A percentile compares a stretch with the other conserved stretches of the same genome.
phyloP scores from a whole-genome alignment of 225 moss, liverwort and hornwort species.

The Marchantia paleacea region DNA sequence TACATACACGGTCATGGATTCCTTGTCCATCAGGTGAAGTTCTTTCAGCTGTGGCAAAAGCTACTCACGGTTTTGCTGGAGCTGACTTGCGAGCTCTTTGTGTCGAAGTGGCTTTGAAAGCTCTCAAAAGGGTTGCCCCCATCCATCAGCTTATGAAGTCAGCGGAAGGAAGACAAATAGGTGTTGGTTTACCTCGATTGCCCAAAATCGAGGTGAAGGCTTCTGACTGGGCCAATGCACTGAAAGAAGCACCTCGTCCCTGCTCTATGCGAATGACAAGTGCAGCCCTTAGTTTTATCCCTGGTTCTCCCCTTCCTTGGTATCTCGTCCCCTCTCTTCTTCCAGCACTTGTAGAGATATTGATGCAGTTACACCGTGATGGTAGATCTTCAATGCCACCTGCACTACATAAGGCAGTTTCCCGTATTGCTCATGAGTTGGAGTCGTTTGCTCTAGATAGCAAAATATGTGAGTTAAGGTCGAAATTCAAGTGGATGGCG shows the following conservation, averaged over 20 bases:
- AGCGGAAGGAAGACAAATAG: constrained; percentile 5
- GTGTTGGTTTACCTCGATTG: background rate
- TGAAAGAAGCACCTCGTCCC: constrained; percentile 63
- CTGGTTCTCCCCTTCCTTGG: constrained; percentile 65
- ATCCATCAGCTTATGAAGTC: constrained; percentile 29
- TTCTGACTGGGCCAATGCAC: constrained; percentile 69
- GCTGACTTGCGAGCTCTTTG: constrained; percentile 83
- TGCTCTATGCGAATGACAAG: constrained; percentile 71
- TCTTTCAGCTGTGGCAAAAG: constrained; percentile 67
- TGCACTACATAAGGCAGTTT: constrained; percentile 47
- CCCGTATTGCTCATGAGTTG: constrained; percentile 40
- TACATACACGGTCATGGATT: constrained; percentile 66
- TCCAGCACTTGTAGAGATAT: constrained; percentile 59
- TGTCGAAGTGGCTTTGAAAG: constrained; percentile 73
- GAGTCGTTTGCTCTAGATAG: constrained; percentile 31
- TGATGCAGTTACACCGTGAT: constrained; percentile 61
- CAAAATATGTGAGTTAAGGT: constrained; percentile 8
- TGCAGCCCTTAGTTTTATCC: constrained; percentile 58
- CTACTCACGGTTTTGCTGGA: constrained; percentile 78
- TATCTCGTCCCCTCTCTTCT: constrained; percentile 65
- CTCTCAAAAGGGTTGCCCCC: constrained; percentile 61
- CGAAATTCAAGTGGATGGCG: constrained; percentile 45
- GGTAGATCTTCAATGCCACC: constrained; percentile 59
- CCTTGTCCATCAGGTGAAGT: constrained; percentile 64
- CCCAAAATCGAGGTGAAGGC: constrained; percentile 53